Percentiles rank a stretch among this genome's conserved stretches.
These are phyloP conservation scores for Passalora sequoiae DNA, from an alignment of 2,329 filamentous ascomycete genomes.

Conservation along the genomic window DNA sequence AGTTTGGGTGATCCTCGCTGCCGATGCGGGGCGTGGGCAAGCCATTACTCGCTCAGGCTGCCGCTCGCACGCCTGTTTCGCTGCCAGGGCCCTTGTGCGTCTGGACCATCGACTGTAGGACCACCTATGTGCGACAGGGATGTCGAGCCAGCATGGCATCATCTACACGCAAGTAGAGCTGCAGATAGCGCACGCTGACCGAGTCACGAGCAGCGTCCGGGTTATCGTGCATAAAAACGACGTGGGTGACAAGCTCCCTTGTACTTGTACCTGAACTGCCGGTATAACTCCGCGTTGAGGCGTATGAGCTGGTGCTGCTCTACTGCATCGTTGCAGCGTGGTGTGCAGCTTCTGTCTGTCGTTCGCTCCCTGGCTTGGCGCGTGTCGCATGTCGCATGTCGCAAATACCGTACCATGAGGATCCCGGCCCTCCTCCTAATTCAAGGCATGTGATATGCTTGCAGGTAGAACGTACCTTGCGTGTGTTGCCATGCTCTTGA, in stretches of 20 bases:
- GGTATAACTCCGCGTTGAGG: constrained; percentile 1
- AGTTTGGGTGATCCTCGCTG: constrained; percentile 6
- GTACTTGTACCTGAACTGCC: constrained; percentile 1
- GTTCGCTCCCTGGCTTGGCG: constrained; percentile 2
- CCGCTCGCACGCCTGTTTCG: background rate
- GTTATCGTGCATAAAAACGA: constrained; percentile 9
- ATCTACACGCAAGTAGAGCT: constrained; percentile 3
- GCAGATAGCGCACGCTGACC: constrained; percentile 3
- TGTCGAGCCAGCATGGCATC: background rate
- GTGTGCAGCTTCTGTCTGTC: background rate
- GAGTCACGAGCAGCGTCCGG: constrained; percentile 9
- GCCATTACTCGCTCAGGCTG: background rate
- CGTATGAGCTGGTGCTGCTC: background rate
- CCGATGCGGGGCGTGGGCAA: background rate
- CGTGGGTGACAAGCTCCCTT: background rate
- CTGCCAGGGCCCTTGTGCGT: background rate
- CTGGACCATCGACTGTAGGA: background rate
- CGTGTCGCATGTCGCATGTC: too few relatives aligned
- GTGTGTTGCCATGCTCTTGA: constrained; percentile 30
- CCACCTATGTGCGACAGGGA: background rate
- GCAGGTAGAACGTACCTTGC: constrained; percentile 25
- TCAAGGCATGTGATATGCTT: constrained; percentile 1
- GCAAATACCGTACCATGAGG: background rate
- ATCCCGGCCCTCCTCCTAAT: background rate
- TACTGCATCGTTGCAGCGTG: background rate